Conservation (phyloP, 176 grass and related monocot genomes). For the Raddia guianensis region DNA sequence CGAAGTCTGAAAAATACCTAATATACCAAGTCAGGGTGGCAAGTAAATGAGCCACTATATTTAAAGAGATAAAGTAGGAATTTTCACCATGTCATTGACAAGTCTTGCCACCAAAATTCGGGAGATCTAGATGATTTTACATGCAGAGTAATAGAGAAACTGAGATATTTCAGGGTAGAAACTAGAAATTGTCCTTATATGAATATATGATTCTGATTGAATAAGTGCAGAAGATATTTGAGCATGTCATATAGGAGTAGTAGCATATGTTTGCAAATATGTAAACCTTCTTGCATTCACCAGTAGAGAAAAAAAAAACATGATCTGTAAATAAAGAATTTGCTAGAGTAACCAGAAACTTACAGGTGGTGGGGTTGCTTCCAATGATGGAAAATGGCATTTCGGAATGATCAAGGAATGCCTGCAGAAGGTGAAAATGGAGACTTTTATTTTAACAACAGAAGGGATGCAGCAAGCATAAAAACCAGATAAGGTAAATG, state of each 20-base stretch:
- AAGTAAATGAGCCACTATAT: too few species aligned
- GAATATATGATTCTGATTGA: background rate
- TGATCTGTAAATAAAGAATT: background rate
- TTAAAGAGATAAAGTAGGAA: too few species aligned
- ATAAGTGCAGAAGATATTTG: background rate
- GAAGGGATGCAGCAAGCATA: background rate
- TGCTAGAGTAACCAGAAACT: constrained; percentile 24
- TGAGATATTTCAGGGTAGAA: too few species aligned
- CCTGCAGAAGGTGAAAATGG: constrained; percentile 37
- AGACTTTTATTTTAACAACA: background rate
- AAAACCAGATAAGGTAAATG: constrained; percentile 4
- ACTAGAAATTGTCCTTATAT: too few species aligned
- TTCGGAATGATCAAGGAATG: constrained; percentile 94
- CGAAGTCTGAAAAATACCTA: too few species aligned
- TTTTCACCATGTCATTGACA: too few species aligned
- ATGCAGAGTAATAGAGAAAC: too few species aligned
- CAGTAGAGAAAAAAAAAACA: background rate
- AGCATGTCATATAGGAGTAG: background rate
- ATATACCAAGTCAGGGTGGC: too few species aligned
- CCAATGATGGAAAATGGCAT: constrained; percentile 68
- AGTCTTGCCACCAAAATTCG: too few species aligned
- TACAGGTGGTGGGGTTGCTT: constrained; percentile 72
- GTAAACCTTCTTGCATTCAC: background rate
- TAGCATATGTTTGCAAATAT: constrained; percentile 3
- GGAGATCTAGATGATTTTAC: too few species aligned